A percentile compares a stretch with the other conserved stretches of the same genome.
Conservation (phyloP, 1,139 yeast species). For the Geotrichum siamense region DNA sequence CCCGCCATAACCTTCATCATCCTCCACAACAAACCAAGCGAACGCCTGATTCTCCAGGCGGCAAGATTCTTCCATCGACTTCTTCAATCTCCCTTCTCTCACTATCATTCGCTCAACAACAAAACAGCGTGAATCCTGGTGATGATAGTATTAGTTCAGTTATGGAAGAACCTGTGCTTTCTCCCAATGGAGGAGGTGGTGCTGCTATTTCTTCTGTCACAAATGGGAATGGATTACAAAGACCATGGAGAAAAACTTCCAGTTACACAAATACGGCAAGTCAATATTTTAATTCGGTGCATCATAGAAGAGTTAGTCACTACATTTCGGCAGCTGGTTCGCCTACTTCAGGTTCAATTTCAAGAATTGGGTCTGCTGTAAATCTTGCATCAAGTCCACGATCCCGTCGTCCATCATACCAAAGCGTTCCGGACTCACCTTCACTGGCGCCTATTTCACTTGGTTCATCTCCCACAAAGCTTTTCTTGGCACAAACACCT, state of each 20-base stretch:
- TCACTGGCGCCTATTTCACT: conserved; percentile 18
- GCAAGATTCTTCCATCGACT: conserved; percentile 15
- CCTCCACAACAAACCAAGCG: conserved; percentile 3
- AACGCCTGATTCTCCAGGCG: conserved; percentile 10
- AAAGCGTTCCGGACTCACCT: conserved; percentile 16
- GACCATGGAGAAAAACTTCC: conserved; percentile 5
- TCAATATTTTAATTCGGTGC: conserved; percentile 18
- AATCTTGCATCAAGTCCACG: conserved; percentile 3
- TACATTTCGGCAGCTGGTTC: conserved; percentile 16
- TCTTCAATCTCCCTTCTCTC: conserved; percentile 18
- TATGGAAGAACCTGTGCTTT: not conserved
- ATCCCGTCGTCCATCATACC: conserved; percentile 8
- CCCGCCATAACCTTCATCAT: conserved; percentile 8
- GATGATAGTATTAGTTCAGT: conserved; percentile 6
- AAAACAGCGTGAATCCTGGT: conserved; percentile 1
- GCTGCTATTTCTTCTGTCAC: not conserved
- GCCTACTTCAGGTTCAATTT: conserved; percentile 10
- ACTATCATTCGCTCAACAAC: conserved; percentile 10
- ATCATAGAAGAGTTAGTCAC: conserved; percentile 18
- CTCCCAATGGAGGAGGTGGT: not conserved
- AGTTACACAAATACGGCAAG: conserved; percentile 14
- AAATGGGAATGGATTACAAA: not conserved
- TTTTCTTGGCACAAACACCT: conserved; percentile 17
- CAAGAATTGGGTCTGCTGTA: conserved; percentile 14
- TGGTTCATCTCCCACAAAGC: conserved; percentile 15